Conservation (phyloP, 176 grass and related monocot genomes). For the Phoenix roebelenii region DNA sequence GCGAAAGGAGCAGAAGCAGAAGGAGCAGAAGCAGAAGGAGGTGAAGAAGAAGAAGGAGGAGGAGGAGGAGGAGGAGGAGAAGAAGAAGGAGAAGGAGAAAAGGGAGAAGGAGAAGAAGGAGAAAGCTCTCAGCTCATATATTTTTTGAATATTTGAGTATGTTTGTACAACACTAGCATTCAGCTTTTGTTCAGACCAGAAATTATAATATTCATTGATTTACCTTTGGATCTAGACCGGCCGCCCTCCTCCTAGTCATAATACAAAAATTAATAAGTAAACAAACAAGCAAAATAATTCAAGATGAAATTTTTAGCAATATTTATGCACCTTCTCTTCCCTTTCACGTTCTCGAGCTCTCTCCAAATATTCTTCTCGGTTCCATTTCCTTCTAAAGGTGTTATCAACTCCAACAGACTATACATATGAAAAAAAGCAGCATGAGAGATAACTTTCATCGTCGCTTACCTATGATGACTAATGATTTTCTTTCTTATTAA, state of each 20-base stretch:
- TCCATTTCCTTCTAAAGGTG: slow-evolving; percentile 84
- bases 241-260: slow-evolving; percentile 32
- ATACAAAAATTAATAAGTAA: slow-evolving; percentile 14
- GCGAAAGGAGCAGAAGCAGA: background rate
- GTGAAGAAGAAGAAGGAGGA: too few species aligned
- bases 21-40: background rate
- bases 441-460: background rate
- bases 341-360: slow-evolving; percentile 73
- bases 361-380: slow-evolving; percentile 82
- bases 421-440: slow-evolving; percentile 11
- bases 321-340: slow-evolving; percentile 49
- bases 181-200: too few species aligned
- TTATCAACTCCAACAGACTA: slow-evolving; percentile 79
- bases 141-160: too few species aligned
- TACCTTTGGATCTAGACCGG: slow-evolving; percentile 65
- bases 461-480: too few species aligned
- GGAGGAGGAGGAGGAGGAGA: too few species aligned
- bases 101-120: too few species aligned
- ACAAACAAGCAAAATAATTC: background rate
- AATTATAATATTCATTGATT: too few species aligned
- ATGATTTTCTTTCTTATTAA: too few species aligned
- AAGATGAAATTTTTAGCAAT: too few species aligned
- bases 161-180: too few species aligned
- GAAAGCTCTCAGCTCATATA: too few species aligned
- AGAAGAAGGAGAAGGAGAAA: too few species aligned